A percentile compares a stretch with the other conserved stretches of the same genome.
Evolutionary conservation across 208 protist species (phyloP).

Genomic region (Phytomonas francai): DNA sequence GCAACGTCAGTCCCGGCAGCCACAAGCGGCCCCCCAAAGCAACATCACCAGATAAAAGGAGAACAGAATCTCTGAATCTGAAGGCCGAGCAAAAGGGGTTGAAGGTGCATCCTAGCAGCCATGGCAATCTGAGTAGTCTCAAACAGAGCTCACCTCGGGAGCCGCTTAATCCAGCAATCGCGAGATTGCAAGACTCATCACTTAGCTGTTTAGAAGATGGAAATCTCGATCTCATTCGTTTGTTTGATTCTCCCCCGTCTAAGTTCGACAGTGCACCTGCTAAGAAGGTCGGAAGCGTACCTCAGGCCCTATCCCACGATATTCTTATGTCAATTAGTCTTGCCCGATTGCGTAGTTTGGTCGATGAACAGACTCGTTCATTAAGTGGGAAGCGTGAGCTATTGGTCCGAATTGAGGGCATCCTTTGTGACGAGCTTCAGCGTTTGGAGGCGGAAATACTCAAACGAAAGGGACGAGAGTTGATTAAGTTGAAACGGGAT

Average conservation of each 20-base stretch:
- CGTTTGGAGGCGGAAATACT: slow-evolving; percentile 29
- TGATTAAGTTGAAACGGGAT: slow-evolving; percentile 36
- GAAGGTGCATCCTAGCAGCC: neutral
- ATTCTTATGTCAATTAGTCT: neutral
- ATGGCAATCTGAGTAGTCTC: neutral
- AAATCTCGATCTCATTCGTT: neutral
- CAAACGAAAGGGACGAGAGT: slow-evolving; percentile 52
- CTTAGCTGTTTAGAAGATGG: neutral
- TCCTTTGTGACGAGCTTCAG: slow-evolving; percentile 23
- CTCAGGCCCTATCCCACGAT: neutral
- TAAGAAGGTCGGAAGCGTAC: neutral
- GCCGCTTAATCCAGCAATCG: neutral
- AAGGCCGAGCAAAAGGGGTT: neutral
- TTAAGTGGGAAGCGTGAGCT: slow-evolving; percentile 8
- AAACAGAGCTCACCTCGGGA: neutral
- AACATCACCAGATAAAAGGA: neutral
- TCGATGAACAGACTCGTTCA: neutral
- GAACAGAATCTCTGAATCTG: neutral
- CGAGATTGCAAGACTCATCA: neutral
- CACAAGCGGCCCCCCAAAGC: neutral
- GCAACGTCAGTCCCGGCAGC: neutral
- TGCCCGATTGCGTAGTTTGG: neutral
- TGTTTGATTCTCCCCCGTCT: neutral
- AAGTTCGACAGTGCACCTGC: neutral
- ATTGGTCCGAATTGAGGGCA: slow-evolving; percentile 13